Evolutionary conservation across 768 basidiomycete genomes (phyloP), one percentile per base, ranked within the genome.

Genomic region (Macrolepiota albuminosa): DNA sequence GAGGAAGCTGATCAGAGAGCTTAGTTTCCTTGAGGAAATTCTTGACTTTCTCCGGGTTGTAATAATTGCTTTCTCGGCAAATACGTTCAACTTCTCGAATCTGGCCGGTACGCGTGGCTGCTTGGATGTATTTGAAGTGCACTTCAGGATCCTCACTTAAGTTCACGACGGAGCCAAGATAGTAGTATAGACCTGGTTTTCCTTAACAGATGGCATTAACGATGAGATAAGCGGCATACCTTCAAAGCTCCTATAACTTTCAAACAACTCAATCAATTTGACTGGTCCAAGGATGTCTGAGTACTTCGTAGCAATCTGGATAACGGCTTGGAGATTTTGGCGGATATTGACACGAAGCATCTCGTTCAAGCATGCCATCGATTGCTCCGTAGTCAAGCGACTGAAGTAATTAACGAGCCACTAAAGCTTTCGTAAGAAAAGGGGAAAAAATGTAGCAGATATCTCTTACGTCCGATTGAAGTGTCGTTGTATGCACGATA

Each of bases 41-140:
- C 83, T 99, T 98, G 84, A 98, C 97, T 76, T 99, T 99, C 80
- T 99, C 97, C 1, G 97, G 93, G 74, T 95, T 98, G 83, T 98
- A 98, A 76, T 80, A 81, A 76, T 98, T 98, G 73, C 91, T 94
- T 78, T 99, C 97, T 56, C 97, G 83, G 71, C 95, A 98, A 69
- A 99, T 96, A 49, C 97, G 94, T 76, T 99, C 97, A 58, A 99
- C 97, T 72, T 99, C 97, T 52, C 97, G 90, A 66, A 99, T 95
- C 72, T 98, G 97, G 45, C 96, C 95, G 33, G 97, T 99, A 31
- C 96, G 87, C 2, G 95, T 96, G 6, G 97, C 97, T 31, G 97
- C 97, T 70, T 98, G 96, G 69, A 99, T 98, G 76, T 98, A 98
- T 80, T 99, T 98, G 87, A 97, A 99, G 79, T 98, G 91, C 3